These are phyloP conservation scores for Calonectria ilicicola DNA, from an alignment of 2,329 filamentous ascomycete genomes.

Conservation along the genomic window DNA sequence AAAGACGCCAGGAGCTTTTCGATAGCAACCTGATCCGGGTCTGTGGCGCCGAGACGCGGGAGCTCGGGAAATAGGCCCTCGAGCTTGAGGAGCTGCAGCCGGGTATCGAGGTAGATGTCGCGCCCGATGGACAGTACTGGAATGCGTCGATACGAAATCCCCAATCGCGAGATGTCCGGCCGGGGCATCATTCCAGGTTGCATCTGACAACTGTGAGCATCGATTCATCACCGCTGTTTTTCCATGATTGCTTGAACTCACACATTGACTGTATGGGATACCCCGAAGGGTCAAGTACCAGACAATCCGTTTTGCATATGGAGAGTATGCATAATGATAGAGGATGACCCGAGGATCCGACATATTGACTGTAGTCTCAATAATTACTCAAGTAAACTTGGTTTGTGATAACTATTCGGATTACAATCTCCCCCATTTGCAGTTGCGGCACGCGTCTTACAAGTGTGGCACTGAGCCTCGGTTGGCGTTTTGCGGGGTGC, in stretches of 20 bases:
- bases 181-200: conserved; percentile 77
- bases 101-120: conserved; percentile 77
- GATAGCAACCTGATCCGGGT: conserved; percentile 57
- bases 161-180: conserved; percentile 71
- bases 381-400: not conserved
- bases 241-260: conserved; percentile 53
- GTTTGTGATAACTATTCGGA: not conserved
- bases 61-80: conserved; percentile 65
- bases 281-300: conserved; percentile 77
- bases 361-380: conserved; percentile 27
- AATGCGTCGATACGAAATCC: conserved; percentile 76
- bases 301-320: conserved; percentile 71
- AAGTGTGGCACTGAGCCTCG: conserved; percentile 28
- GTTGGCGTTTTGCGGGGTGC: conserved; percentile 31
- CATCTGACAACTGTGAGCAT: conserved; percentile 54
- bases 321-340: conserved; percentile 75
- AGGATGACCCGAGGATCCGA: conserved; percentile 59
- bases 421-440: not conserved
- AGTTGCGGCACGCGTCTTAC: not conserved
- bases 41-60: conserved; percentile 51
- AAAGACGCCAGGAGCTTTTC: conserved; percentile 68
- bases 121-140: conserved; percentile 75
- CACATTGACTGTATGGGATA: conserved; percentile 76
- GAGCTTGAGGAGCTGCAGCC: conserved; percentile 75
- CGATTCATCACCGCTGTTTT: not conserved